These are phyloP conservation scores for Magnusiomyces starmeri DNA, from an alignment of 1,139 yeast genomes.

Conservation along the genomic window DNA sequence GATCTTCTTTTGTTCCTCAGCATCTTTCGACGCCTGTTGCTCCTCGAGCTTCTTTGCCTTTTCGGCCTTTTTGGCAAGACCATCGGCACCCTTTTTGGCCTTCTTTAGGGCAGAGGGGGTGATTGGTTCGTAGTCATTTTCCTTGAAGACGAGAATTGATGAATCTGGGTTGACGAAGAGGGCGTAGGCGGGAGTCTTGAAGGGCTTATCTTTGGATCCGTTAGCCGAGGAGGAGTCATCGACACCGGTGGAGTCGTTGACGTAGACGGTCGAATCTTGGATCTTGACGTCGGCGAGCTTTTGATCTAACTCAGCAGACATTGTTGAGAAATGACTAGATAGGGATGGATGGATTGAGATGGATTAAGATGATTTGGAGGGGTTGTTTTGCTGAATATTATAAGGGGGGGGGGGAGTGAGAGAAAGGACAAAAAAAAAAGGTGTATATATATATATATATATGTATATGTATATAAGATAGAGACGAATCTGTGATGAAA, in stretches of 20 bases:
- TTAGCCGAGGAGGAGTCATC: conserved; percentile 45
- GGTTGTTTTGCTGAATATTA: background rate
- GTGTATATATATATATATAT: background rate
- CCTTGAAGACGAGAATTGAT: conserved; percentile 57
- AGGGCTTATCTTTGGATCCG: conserved; percentile 68
- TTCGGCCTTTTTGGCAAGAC: conserved; percentile 80
- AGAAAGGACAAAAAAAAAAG: background rate
- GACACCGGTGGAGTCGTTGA: conserved; percentile 63
- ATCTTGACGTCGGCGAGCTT: conserved; percentile 13
- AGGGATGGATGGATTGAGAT: background rate
- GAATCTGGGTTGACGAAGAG: conserved; percentile 49
- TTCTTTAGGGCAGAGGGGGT: conserved; percentile 92
- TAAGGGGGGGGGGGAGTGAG: background rate
- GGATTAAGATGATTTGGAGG: no score
- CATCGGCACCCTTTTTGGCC: conserved; percentile 94
- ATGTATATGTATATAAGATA: no score
- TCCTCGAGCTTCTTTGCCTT: conserved; percentile 65
- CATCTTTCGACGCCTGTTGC: conserved; percentile 52
- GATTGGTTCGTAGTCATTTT: conserved; percentile 63
- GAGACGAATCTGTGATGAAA: no score
- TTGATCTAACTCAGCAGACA: conserved; percentile 15
- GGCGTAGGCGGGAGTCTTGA: conserved; percentile 79
- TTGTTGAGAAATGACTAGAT: background rate
- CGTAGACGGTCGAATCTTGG: conserved; percentile 36
- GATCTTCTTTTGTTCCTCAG: conserved; percentile 60